phyloP scores from a whole-genome alignment of 306 rosid genomes.

The Quercus robur region DNA sequence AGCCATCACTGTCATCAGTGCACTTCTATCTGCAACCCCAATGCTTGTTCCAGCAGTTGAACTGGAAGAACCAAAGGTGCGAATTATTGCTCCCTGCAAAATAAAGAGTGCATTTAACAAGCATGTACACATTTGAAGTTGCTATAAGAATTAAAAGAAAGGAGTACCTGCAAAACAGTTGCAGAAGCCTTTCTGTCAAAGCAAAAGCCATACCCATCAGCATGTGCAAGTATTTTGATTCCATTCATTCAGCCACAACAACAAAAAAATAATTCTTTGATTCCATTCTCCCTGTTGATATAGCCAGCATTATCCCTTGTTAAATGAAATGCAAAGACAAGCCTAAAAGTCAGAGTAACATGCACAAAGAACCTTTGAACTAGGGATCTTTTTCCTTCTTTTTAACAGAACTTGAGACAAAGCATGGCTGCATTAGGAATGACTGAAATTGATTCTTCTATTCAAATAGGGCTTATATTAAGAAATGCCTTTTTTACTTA shows the following conservation, averaged over 20 bases:
- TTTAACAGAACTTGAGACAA: too few relatives aligned
- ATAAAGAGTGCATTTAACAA: slow-evolving; percentile 30
- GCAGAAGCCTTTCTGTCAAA: slow-evolving; percentile 78
- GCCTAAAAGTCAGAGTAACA: too few relatives aligned
- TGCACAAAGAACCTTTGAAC: too few relatives aligned
- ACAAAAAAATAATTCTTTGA: too few relatives aligned
- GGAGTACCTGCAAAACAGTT: slow-evolving; percentile 70
- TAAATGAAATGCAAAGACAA: too few relatives aligned
- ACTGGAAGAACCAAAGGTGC: slow-evolving; percentile 61
- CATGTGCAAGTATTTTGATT: slow-evolving; percentile 75
- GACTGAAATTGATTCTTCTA: too few relatives aligned
- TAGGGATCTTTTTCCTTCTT: too few relatives aligned
- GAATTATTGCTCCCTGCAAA: slow-evolving; percentile 57
- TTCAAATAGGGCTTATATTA: too few relatives aligned
- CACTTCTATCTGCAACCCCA: slow-evolving; percentile 54
- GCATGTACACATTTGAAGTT: not conserved
- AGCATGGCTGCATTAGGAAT: too few relatives aligned
- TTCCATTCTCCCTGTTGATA: too few relatives aligned
- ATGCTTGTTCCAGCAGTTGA: slow-evolving; percentile 71
- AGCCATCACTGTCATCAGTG: slow-evolving; percentile 64
- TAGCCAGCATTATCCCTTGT: too few relatives aligned
- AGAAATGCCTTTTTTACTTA: too few relatives aligned
- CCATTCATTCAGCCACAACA: slow-evolving; percentile 32
- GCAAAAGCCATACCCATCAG: slow-evolving; percentile 90
- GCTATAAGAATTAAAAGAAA: not conserved